Percentiles rank a stretch among this genome's conserved stretches.
Evolutionary conservation across 257 asterid species (phyloP).

Genomic region (Nicotiana noctiflora): DNA sequence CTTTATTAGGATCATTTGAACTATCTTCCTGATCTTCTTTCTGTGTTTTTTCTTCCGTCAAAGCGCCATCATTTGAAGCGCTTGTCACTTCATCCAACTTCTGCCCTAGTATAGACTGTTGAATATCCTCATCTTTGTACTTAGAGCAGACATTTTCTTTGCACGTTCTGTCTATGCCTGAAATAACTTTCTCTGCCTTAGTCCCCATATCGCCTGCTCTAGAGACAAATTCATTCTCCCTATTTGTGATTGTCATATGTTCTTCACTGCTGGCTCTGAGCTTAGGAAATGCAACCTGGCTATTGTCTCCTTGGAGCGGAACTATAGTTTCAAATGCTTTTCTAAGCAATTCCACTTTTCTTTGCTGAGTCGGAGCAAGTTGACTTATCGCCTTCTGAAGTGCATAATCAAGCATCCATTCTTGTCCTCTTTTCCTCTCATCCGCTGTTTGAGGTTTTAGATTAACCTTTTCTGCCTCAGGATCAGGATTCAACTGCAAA

Average conservation of each 20-base stretch:
- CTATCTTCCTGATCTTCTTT: background rate
- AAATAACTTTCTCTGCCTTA: constrained; percentile 1
- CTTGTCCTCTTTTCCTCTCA: constrained; percentile 61
- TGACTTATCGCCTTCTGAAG: constrained; percentile 80
- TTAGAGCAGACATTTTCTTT: background rate
- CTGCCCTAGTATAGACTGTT: background rate
- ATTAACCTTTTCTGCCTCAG: constrained; percentile 52
- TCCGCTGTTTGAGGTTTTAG: constrained; percentile 56
- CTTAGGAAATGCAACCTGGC: constrained; percentile 27
- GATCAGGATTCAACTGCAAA: constrained; percentile 48
- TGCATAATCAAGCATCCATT: constrained; percentile 99
- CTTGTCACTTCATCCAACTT: constrained; percentile 1
- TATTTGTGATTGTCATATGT: background rate
- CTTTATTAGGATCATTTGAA: background rate
- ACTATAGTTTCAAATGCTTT: constrained; percentile 93
- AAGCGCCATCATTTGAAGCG: background rate
- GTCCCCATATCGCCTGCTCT: background rate
- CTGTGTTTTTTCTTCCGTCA: background rate
- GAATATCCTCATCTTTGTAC: background rate
- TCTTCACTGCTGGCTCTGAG: background rate
- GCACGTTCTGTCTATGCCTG: background rate
- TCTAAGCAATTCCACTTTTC: constrained; percentile 73
- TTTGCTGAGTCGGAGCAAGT: constrained; percentile 92
- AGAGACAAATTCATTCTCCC: background rate
- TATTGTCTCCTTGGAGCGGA: constrained; percentile 50